Evolutionary conservation across 1,284 basidiomycete genomes (phyloP), one percentile per base, ranked within the genome.

Genomic region (Cutaneotrichosporon arboriforme): DNA sequence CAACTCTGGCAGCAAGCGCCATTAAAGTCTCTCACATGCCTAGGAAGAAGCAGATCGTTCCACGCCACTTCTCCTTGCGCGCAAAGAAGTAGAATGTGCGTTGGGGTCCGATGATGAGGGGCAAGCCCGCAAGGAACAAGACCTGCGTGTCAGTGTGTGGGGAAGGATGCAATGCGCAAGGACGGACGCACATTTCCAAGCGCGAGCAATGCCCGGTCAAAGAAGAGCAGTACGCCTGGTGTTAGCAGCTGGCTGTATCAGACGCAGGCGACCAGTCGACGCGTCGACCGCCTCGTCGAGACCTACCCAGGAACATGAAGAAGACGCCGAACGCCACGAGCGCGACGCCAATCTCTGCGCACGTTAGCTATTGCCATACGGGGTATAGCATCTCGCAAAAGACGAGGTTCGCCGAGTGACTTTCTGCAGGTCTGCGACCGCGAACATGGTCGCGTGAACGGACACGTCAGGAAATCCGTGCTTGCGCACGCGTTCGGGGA

Each of bases 41-140:
- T 41, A 87, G 88, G 53, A 96, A 77, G 79, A 96, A 97, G 72
- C 90, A 94, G 48, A 84, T 59, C 3, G 90, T 92, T n/a, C 96
- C 96, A 22, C 96, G 82, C 62, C 97, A 79, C 77, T 99, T 99
- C 76, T 98, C 88, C 73, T 85, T 88, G 57, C 96, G 82, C 22
- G 93, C 89, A 77, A 99, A 99, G 79, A 99, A 99, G 77, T 91
- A 90, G 76, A 97, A 92, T 2, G 93, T 97, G 79, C 96, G 94
- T 67, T 87, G 86, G 5, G 90, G 90, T 7, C 92, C 92, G 65
- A 97, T 97, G 76, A 97, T 93, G 60, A 96, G 81, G 8, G 90
- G 92, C 47, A 97, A 79, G 38, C 92, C 92, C 2, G 87, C 84
- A 35, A 97, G 76, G 79, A 97, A 97, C 59, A 97, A 82, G 65